Conservation (phyloP, 768 basidiomycete species). For the Pleurotus pulmonarius region DNA sequence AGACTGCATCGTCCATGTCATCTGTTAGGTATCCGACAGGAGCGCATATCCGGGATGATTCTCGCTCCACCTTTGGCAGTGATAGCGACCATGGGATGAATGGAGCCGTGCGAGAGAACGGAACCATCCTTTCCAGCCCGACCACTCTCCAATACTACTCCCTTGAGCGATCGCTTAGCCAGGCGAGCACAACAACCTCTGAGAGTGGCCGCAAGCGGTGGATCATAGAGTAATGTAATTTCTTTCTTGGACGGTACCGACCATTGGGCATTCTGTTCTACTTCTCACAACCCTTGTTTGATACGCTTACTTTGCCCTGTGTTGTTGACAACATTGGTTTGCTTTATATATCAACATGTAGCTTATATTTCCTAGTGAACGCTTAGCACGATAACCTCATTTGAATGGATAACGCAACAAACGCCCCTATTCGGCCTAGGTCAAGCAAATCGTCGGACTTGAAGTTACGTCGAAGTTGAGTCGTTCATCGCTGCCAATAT, state of each 20-base stretch:
- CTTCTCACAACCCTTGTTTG: neutral
- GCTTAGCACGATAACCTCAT: too few species aligned
- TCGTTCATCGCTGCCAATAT: too few species aligned
- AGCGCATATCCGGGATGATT: constrained; percentile 32
- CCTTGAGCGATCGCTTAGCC: constrained; percentile 1
- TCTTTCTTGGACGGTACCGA: neutral
- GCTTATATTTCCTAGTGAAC: neutral
- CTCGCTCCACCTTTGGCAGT: constrained; percentile 26
- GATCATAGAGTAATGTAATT: constrained; percentile 48
- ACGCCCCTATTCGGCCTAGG: neutral
- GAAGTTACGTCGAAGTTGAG: too few species aligned
- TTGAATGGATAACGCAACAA: neutral
- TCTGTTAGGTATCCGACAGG: constrained; percentile 27
- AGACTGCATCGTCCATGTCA: constrained; percentile 20
- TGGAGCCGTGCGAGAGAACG: neutral
- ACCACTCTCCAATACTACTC: constrained; percentile 6
- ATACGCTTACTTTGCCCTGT: neutral
- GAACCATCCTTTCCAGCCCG: constrained; percentile 2
- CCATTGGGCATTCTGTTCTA: neutral
- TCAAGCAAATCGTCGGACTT: too few species aligned
- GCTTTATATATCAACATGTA: constrained; percentile 1
- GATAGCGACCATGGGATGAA: constrained; percentile 8
- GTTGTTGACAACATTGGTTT: constrained; percentile 5
- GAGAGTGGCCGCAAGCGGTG: constrained; percentile 40
- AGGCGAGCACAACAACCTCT: constrained; percentile 2